These are phyloP conservation scores for Rhodotorula sp. DNA, from an alignment of 1,284 basidiomycete genomes.

Conservation along the genomic window DNA sequence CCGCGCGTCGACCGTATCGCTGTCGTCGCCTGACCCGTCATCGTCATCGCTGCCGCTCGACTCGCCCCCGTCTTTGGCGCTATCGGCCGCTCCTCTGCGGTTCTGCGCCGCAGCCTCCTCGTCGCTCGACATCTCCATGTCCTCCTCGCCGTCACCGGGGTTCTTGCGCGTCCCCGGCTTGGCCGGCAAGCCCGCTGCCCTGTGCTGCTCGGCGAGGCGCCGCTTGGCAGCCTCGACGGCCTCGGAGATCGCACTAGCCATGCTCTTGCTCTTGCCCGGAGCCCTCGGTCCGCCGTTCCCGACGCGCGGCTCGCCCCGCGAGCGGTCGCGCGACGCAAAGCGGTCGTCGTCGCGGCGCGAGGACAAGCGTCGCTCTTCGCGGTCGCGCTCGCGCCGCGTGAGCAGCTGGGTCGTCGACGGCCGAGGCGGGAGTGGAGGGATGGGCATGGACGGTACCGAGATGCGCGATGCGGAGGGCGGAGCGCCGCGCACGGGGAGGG, in stretches of 20 bases:
- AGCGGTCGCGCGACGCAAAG: neutral
- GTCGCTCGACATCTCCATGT: slow-evolving; percentile 36
- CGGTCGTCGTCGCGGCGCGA: neutral
- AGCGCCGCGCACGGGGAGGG: slow-evolving; percentile 1
- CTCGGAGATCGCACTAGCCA: slow-evolving; percentile 23
- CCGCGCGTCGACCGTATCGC: slow-evolving; percentile 19
- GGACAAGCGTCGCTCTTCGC: neutral
- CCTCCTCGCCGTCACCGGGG: slow-evolving; percentile 23
- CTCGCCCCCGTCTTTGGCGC: slow-evolving; percentile 10
- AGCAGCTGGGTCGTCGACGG: neutral
- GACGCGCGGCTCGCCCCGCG: slow-evolving; percentile 16
- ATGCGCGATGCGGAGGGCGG: slow-evolving; percentile 3
- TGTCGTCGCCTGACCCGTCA: slow-evolving; percentile 1
- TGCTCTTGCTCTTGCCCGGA: slow-evolving; percentile 10
- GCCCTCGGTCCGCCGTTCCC: neutral
- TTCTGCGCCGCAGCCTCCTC: slow-evolving; percentile 10
- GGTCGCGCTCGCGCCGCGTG: neutral
- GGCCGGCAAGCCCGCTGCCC: too few relatives aligned
- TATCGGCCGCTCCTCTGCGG: slow-evolving; percentile 11
- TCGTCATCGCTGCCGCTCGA: neutral
- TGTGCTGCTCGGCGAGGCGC: slow-evolving; percentile 10
- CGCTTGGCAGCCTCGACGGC: slow-evolving; percentile 31
- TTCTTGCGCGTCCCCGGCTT: neutral
- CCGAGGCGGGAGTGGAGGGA: slow-evolving; percentile 1
- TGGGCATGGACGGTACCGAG: neutral